A percentile compares a stretch with the other conserved stretches of the same genome.
phyloP scores from a whole-genome alignment of 768 basidiomycete genomes.

The Scleroderma bovista region DNA sequence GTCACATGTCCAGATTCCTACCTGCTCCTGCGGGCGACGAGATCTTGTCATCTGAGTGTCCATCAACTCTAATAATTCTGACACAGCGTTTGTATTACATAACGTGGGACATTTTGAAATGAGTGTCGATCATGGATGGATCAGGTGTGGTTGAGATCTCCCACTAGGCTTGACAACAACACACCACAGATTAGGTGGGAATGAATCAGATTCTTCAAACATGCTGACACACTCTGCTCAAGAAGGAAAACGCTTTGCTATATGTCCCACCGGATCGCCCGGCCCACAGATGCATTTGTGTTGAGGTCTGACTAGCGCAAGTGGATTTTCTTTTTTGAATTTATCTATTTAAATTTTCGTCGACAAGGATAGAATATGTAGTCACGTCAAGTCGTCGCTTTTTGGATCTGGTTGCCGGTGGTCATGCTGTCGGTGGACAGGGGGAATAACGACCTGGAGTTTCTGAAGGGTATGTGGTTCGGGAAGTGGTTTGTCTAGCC shows the following conservation, averaged over 20 bases:
- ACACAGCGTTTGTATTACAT: background rate
- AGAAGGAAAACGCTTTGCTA: too few species aligned
- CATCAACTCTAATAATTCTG: background rate
- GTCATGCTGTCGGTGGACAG: constrained; percentile 32
- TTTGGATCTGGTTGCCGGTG: constrained; percentile 25
- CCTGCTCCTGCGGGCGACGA: background rate
- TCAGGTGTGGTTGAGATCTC: too few species aligned
- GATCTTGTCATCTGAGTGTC: background rate
- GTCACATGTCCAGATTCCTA: background rate
- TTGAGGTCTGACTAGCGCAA: too few species aligned
- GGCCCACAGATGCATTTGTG: too few species aligned
- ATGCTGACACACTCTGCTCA: too few species aligned
- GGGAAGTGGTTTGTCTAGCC: constrained; percentile 37
- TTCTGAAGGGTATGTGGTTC: constrained; percentile 33
- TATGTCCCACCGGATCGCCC: too few species aligned
- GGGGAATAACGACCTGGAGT: constrained; percentile 30
- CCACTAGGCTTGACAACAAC: too few species aligned
- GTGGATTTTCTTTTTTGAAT: too few species aligned
- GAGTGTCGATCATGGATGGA: background rate
- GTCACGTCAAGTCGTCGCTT: background rate
- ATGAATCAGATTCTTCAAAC: background rate
- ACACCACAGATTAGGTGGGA: background rate
- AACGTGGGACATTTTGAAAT: background rate
- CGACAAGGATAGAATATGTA: too few species aligned
- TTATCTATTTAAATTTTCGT: too few species aligned